These are phyloP conservation scores for Coniella vitis DNA, from an alignment of 2,329 filamentous ascomycete genomes.

Conservation along the genomic window DNA sequence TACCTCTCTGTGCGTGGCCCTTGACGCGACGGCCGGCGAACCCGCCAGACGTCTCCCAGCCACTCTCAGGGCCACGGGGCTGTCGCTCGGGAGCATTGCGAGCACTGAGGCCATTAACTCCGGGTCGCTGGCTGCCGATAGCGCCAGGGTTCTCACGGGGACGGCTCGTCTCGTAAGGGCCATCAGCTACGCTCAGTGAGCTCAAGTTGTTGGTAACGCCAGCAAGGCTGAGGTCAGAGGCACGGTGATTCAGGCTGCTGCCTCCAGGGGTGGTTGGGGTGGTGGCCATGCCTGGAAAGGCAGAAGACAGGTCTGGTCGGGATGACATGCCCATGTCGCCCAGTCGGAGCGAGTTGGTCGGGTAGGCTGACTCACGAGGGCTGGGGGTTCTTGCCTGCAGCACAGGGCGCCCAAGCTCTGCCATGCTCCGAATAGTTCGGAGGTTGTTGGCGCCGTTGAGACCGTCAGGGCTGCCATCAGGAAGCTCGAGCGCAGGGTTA, in stretches of 20 bases:
- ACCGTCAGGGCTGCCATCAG: slow-evolving; percentile 63
- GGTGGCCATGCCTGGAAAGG: slow-evolving; percentile 16
- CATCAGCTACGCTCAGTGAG: slow-evolving; percentile 40
- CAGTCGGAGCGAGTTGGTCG: slow-evolving; percentile 11
- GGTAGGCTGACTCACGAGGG: slow-evolving; percentile 12
- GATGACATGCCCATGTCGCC: slow-evolving; percentile 14
- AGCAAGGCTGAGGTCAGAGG: slow-evolving; percentile 27
- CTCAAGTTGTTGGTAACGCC: slow-evolving; percentile 37
- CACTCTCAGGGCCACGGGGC: slow-evolving; percentile 51
- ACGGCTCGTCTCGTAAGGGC: slow-evolving; percentile 41
- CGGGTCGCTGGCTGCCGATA: slow-evolving; percentile 58
- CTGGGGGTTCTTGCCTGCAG: slow-evolving; percentile 14
- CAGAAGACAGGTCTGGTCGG: slow-evolving; percentile 11
- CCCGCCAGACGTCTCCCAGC: slow-evolving; percentile 49
- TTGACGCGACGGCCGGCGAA: slow-evolving; percentile 50
- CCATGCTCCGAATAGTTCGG: slow-evolving; percentile 91
- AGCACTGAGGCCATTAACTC: slow-evolving; percentile 36
- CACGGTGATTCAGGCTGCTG: slow-evolving; percentile 19
- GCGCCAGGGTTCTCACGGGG: slow-evolving; percentile 49
- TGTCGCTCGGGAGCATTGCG: slow-evolving; percentile 52
- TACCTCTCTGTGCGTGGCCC: slow-evolving; percentile 55
- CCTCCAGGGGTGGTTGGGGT: slow-evolving; percentile 29
- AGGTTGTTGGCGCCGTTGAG: slow-evolving; percentile 67
- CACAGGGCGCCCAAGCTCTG: slow-evolving; percentile 53
- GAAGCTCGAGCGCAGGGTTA: slow-evolving; percentile 71